Evolutionary conservation across 768 basidiomycete genomes (phyloP).

Genomic region (Crassisporium funariophilum): DNA sequence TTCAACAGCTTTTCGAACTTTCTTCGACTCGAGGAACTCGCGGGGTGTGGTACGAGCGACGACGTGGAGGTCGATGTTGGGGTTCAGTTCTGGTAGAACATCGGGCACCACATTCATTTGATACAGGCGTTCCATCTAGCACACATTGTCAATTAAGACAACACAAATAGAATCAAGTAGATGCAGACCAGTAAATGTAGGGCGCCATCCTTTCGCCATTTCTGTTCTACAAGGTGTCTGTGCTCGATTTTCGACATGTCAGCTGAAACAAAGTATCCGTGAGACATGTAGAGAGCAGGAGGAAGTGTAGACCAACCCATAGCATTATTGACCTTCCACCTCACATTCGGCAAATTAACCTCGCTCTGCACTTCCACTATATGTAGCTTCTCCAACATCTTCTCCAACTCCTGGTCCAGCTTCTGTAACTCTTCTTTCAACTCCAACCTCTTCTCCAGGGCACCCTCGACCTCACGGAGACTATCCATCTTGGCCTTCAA

Average conservation of each 20-base stretch:
- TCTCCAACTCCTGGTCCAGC: constrained; percentile 41
- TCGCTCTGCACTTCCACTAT: constrained; percentile 79
- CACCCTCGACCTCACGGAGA: constrained; percentile 23
- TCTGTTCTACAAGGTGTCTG: constrained; percentile 79
- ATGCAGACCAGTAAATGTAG: constrained; percentile 80
- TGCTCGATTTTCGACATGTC: constrained; percentile 71
- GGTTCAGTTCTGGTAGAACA: constrained; percentile 69
- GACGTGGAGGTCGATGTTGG: constrained; percentile 74
- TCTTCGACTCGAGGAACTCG: constrained; percentile 34
- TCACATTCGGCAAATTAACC: constrained; percentile 79
- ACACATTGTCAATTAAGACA: not conserved
- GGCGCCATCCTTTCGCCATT: constrained; percentile 83
- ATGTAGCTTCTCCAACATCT: constrained; percentile 48
- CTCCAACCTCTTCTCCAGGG: constrained; percentile 27
- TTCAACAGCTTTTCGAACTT: constrained; percentile 51
- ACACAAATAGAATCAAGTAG: constrained; percentile 1
- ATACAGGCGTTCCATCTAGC: constrained; percentile 90
- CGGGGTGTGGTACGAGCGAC: constrained; percentile 39
- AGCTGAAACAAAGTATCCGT: constrained; percentile 35
- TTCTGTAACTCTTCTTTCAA: constrained; percentile 29
- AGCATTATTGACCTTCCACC: constrained; percentile 81
- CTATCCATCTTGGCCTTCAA: constrained; percentile 23
- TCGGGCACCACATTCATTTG: constrained; percentile 94
- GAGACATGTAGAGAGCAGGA: constrained; percentile 3
- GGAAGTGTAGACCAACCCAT: constrained; percentile 78